These are phyloP conservation scores for Populus hybrid DNA, from an alignment of 441 rosid species.

Conservation along the genomic window DNA sequence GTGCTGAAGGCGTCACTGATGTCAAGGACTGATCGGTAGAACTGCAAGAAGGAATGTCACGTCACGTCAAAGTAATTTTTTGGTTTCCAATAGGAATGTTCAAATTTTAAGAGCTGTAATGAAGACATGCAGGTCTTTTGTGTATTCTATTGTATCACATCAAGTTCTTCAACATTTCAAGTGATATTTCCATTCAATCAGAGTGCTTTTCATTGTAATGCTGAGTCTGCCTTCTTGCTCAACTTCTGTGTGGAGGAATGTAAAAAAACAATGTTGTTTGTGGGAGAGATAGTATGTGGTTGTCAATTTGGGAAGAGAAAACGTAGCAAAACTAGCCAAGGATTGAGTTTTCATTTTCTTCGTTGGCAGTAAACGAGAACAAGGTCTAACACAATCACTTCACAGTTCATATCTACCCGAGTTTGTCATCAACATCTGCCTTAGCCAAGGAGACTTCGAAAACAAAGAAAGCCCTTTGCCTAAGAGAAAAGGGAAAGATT, in stretches of 20 bases:
- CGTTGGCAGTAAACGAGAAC: too few species aligned
- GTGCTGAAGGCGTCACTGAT: slow-evolving; percentile 83
- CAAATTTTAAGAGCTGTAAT: slow-evolving; percentile 7
- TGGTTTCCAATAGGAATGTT: neutral
- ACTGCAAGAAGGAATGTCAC: neutral
- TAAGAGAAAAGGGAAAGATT: too few species aligned
- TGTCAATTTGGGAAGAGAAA: neutral
- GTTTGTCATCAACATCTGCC: too few species aligned
- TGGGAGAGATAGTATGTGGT: neutral
- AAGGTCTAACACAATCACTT: too few species aligned
- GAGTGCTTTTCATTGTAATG: neutral
- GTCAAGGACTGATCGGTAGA: slow-evolving; percentile 58
- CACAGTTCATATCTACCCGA: too few species aligned
- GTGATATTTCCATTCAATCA: neutral
- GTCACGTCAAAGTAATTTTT: neutral
- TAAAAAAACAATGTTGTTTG: neutral
- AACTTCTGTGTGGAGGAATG: neutral
- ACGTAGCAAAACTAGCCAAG: neutral
- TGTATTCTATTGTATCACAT: neutral
- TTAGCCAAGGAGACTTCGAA: too few species aligned
- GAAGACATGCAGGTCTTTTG: neutral
- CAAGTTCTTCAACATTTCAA: neutral
- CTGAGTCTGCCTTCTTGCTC: neutral
- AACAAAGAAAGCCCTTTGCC: too few species aligned
- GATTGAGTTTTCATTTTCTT: neutral